Percentiles rank a stretch among this genome's conserved stretches.
Conservation (phyloP, 805 yeast genomes). For the Nakazawaea molendinolei region DNA sequence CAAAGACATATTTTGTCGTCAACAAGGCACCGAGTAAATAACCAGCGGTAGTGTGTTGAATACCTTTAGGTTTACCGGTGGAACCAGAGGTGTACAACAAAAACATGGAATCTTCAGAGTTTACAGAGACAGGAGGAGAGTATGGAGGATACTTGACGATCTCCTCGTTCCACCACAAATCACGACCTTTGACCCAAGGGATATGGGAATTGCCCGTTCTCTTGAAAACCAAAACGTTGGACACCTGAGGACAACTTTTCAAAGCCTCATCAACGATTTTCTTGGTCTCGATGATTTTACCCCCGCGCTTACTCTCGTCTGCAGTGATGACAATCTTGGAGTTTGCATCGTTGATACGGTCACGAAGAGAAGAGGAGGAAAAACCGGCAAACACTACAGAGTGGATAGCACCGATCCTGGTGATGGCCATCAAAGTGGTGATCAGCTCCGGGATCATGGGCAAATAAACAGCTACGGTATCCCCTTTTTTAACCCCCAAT, state of each 20-base stretch:
- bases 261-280: conserved; percentile 94
- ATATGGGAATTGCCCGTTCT: conserved; percentile 82
- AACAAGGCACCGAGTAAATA: conserved; percentile 87
- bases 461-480: conserved; percentile 90
- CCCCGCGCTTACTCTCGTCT: conserved; percentile 95
- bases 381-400: conserved; percentile 97
- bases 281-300: conserved; percentile 86
- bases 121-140: conserved; percentile 80
- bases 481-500: conserved; percentile 91
- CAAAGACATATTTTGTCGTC: conserved; percentile 90
- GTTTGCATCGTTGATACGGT: conserved; percentile 84
- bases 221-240: conserved; percentile 79
- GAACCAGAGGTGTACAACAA: conserved; percentile 96
- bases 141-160: conserved; percentile 74
- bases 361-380: conserved; percentile 85
- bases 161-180: conserved; percentile 95
- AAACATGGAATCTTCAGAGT: conserved; percentile 92
- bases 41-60: conserved; percentile 92
- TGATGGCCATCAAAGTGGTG: conserved; percentile 88
- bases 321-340: conserved; percentile 86
- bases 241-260: conserved; percentile 63
- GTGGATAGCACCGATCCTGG: conserved; percentile 92
- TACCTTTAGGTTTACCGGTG: conserved; percentile 98
- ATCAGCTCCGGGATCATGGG: conserved; percentile 98
- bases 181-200: conserved; percentile 74